Conservation (phyloP, 352 stramenopile genomes). For the Phytophthora pinifolia region DNA sequence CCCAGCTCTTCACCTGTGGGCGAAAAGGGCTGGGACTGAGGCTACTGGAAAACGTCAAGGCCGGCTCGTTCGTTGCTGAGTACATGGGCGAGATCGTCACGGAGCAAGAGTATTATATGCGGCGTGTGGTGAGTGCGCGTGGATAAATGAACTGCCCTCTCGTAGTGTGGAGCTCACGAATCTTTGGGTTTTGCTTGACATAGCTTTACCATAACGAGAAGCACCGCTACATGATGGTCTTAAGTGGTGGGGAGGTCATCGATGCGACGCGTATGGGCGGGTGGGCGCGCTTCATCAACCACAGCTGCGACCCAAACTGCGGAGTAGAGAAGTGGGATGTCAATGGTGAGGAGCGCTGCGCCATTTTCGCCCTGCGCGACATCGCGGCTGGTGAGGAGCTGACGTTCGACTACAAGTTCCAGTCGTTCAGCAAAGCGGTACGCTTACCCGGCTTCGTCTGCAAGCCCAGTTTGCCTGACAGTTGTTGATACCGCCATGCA, state of each 20-base stretch:
- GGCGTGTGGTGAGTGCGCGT: conserved; percentile 51
- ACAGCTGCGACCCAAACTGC: conserved; percentile 94
- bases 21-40: conserved; percentile 66
- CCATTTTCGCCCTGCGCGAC: conserved; percentile 92
- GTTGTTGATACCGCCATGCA: conserved; percentile 18
- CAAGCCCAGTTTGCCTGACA: conserved; percentile 1
- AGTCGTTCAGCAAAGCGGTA: conserved; percentile 34
- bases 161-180: background rate
- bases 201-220: conserved; percentile 87
- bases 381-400: conserved; percentile 92
- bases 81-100: conserved; percentile 88
- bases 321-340: conserved; percentile 94
- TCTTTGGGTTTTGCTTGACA: background rate
- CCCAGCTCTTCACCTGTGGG: conserved; percentile 55
- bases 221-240: conserved; percentile 84
- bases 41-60: conserved; percentile 47
- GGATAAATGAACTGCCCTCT: background rate
- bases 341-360: conserved; percentile 92
- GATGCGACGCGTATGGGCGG: conserved; percentile 90
- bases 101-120: conserved; percentile 80
- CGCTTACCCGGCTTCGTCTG: background rate
- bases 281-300: conserved; percentile 95
- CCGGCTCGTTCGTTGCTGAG: conserved; percentile 71
- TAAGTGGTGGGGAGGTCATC: conserved; percentile 85
- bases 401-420: conserved; percentile 94